Evolutionary conservation across 768 basidiomycete genomes (phyloP).

Genomic region (Thelephora ganbajun): DNA sequence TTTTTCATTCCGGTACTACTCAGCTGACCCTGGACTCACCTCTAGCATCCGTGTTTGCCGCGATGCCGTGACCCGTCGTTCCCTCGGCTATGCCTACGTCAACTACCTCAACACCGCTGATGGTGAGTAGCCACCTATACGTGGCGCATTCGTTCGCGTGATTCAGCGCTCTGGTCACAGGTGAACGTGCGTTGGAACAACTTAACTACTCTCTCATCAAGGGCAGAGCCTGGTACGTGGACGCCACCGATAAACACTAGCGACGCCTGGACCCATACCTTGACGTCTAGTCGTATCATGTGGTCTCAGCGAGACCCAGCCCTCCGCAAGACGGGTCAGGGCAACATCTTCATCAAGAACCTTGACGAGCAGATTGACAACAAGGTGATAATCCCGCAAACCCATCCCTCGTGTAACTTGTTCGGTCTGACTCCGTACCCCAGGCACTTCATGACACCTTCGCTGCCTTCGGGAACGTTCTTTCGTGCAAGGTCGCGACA

Average conservation of each 20-base stretch:
- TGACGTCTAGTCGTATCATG: slow-evolving; percentile 80
- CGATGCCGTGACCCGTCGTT: slow-evolving; percentile 98
- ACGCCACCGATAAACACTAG: not conserved
- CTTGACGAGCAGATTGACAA: slow-evolving; percentile 95
- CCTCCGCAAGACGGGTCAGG: slow-evolving; percentile 97
- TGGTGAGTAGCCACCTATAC: slow-evolving; percentile 35
- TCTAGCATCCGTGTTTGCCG: slow-evolving; percentile 95
- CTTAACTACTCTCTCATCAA: slow-evolving; percentile 99
- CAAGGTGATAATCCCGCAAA: slow-evolving; percentile 40
- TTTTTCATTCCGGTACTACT: slow-evolving; percentile 2
- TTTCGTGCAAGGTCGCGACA: slow-evolving; percentile 98
- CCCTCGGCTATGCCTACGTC: slow-evolving; percentile 98
- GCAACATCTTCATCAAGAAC: slow-evolving; percentile 99
- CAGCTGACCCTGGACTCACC: not conserved
- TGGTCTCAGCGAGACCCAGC: slow-evolving; percentile 99
- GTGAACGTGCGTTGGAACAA: slow-evolving; percentile 96
- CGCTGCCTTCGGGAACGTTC: slow-evolving; percentile 94
- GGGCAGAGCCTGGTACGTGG: slow-evolving; percentile 81
- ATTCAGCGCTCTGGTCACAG: slow-evolving; percentile 21
- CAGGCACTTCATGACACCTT: slow-evolving; percentile 99
- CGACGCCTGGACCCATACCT: slow-evolving; percentile 1
- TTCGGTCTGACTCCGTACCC: not conserved
- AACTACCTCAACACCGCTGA: slow-evolving; percentile 94
- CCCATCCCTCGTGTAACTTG: not conserved
- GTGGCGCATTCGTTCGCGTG: not conserved